These are phyloP conservation scores for Penicillium egyptiacum DNA, from an alignment of 495 filamentous ascomycete genomes.

Conservation along the genomic window DNA sequence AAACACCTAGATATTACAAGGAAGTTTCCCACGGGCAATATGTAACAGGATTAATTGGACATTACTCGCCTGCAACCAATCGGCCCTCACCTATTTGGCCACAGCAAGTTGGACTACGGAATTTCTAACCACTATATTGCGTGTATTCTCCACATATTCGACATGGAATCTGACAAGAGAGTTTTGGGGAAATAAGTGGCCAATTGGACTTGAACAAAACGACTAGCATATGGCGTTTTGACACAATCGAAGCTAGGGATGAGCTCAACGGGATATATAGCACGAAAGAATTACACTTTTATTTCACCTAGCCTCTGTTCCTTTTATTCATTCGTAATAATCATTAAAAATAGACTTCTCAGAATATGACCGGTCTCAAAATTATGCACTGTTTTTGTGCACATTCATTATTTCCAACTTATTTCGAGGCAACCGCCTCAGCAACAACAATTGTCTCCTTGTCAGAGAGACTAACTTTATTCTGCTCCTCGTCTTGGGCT, in stretches of 20 bases:
- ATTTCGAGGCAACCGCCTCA: not conserved
- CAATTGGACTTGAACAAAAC: not conserved
- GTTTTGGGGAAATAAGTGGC: no score
- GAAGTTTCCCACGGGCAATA: no score
- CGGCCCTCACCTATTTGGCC: no score
- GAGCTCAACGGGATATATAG: not conserved
- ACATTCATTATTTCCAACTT: not conserved
- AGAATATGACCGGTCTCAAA: conserved; percentile 23
- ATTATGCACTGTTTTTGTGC: not conserved
- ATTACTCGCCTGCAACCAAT: no score
- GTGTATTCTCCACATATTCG: not conserved
- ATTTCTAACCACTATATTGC: not conserved
- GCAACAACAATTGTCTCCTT: not conserved
- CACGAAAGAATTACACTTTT: not conserved
- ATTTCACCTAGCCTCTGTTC: not conserved
- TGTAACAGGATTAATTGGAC: no score
- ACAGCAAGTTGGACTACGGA: not conserved
- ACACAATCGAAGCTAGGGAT: not conserved
- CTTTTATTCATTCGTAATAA: not conserved
- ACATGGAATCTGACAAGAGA: not conserved
- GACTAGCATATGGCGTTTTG: not conserved
- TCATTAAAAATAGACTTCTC: not conserved
- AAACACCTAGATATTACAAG: no score
- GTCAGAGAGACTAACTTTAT: not conserved
- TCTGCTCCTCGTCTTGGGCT: conserved; percentile 17